Evolutionary conservation across 2,329 filamentous ascomycete genomes (phyloP), one percentile per base, ranked within the genome.

Genomic region (Penicillium psychrosexuale): DNA sequence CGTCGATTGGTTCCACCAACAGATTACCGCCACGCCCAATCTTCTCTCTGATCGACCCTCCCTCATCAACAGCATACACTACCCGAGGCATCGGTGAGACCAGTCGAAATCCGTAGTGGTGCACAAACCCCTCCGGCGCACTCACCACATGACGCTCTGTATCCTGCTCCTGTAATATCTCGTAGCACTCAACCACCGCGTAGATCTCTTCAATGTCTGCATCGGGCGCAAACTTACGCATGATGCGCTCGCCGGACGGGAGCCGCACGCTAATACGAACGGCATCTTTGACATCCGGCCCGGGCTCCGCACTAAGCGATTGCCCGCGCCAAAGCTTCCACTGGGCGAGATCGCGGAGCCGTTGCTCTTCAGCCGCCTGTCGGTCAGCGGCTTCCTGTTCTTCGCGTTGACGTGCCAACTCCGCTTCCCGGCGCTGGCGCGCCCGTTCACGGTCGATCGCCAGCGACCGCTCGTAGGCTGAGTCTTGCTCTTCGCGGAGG

Each of bases 111-210:
- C 77, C 77, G 75, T 94, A 99, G 63, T 86, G 79, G 71, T 97
- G 92, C 61, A 86, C 79, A 69, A 94, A 97, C 12, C 77, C 83
- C 22, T 80, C 77, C 0, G 91, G 90, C 63, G 84, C 74, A 4
- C 74, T 67, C 1, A 72, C 73, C 31, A 76, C 69, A 15, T 74
- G 57, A 53, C 64, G 46, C 48, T 60, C 34, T 30, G 75, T 54
- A 39, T 57, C 73, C 34, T 81, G 73, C 3, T 61, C 73, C 30
- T 81, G 73, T 3, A 91, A 64, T 6, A 88, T 64, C 49, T 90
- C 86, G 69, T 91, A 87, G 75, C 93, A 97, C 69, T 99, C 94
- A 2, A 97, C 91, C 75, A 96, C 97, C 0, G 93, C 94, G 72
- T 97, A 97, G 6, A 99, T 76, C 66, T 97, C 91, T 69, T 97